Percentiles rank a stretch among this genome's conserved stretches.
Conservation (phyloP, 768 basidiomycete species). For the Tremella mesenterica region DNA sequence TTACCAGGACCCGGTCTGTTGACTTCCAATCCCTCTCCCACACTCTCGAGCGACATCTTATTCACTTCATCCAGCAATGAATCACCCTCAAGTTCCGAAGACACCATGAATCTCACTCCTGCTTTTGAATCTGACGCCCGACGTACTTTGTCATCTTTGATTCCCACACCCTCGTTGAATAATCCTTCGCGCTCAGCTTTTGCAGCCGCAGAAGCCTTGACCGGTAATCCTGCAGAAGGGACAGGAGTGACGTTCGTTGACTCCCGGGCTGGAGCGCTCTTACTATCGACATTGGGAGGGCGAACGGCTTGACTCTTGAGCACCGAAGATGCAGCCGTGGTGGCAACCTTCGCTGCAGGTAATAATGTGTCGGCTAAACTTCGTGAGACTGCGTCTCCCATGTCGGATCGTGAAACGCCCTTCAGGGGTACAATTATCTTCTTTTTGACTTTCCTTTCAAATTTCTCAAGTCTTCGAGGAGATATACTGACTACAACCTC, state of each 20-base stretch:
- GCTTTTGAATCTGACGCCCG: conserved; percentile 16
- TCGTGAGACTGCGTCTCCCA: not conserved
- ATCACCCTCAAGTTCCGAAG: conserved; percentile 39
- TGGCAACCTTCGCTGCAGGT: not conserved
- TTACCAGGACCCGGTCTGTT: conserved; percentile 10
- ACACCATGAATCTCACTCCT: conserved; percentile 42
- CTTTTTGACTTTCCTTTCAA: conserved; percentile 29
- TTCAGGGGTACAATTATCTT: not conserved
- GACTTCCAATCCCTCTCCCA: conserved; percentile 20
- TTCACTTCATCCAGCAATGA: conserved; percentile 42
- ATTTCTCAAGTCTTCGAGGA: conserved; percentile 21
- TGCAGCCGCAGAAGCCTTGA: conserved; percentile 9
- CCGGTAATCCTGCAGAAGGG: conserved; percentile 7
- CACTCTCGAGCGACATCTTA: conserved; percentile 41
- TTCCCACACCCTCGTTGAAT: conserved; percentile 15
- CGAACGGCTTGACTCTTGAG: not conserved
- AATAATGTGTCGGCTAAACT: not conserved
- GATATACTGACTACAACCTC: conserved; percentile 30
- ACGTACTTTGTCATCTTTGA: conserved; percentile 1
- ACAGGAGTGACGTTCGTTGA: not conserved
- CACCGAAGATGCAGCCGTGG: not conserved
- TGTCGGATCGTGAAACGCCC: not conserved
- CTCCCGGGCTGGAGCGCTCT: too few relatives aligned
- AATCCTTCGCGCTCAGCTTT: conserved; percentile 9
- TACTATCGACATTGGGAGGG: not conserved